Conservation (phyloP, 495 filamentous ascomycete genomes). For the Chaetomium fimeti region DNA sequence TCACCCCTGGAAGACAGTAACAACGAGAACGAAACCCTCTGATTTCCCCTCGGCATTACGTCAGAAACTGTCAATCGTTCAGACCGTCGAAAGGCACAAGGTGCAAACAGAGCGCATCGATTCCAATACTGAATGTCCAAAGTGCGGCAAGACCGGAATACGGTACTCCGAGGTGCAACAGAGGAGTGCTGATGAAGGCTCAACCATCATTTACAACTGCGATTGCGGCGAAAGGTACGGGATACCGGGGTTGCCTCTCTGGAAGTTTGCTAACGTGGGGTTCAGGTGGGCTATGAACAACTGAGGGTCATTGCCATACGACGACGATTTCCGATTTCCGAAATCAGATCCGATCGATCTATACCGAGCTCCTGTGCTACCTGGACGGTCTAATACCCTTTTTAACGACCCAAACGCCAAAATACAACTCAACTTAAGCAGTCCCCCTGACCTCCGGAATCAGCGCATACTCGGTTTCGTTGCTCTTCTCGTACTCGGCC, state of each 20-base stretch:
- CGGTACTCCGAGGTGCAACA: constrained; percentile 82
- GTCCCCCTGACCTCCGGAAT: constrained; percentile 60
- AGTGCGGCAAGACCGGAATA: constrained; percentile 80
- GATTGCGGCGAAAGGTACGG: constrained; percentile 80
- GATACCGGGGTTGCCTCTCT: neutral
- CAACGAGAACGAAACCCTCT: constrained; percentile 79
- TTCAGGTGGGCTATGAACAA: constrained; percentile 50
- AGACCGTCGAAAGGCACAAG: constrained; percentile 76
- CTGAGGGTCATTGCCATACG: constrained; percentile 15
- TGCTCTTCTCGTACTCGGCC: constrained; percentile 93
- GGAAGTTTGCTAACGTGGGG: constrained; percentile 31
- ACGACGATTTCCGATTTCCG: constrained; percentile 11
- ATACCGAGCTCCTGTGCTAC: constrained; percentile 2
- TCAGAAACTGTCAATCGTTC: constrained; percentile 78
- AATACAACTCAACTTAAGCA: constrained; percentile 29
- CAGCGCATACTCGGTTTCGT: constrained; percentile 85
- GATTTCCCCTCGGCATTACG: constrained; percentile 86
- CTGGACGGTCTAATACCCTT: constrained; percentile 20
- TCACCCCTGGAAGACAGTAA: constrained; percentile 70
- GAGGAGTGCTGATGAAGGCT: constrained; percentile 91
- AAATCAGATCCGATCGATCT: constrained; percentile 17
- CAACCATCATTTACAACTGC: constrained; percentile 84
- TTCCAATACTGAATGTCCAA: constrained; percentile 65
- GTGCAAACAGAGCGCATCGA: constrained; percentile 73
- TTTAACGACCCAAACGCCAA: constrained; percentile 27